Conservation (phyloP, 2,329 filamentous ascomycete genomes). For the Ophiostoma quercus region DNA sequence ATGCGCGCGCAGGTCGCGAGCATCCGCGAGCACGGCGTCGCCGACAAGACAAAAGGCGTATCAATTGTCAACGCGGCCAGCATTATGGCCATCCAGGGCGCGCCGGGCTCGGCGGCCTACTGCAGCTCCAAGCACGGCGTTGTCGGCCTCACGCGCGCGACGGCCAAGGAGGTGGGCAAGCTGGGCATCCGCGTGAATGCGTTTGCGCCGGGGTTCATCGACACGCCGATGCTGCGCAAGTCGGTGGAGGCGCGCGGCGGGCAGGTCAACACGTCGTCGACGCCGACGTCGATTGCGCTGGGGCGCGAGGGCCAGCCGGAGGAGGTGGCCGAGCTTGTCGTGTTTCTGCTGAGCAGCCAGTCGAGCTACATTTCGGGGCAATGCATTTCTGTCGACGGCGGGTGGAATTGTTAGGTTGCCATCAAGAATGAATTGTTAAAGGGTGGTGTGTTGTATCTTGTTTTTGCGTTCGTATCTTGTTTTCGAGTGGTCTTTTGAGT, state of each 20-base stretch:
- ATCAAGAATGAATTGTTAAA: neutral
- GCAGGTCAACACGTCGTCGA: conserved; percentile 36
- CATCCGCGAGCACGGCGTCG: conserved; percentile 20
- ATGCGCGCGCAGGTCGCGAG: conserved; percentile 35
- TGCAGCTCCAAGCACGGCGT: conserved; percentile 38
- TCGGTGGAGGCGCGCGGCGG: conserved; percentile 19
- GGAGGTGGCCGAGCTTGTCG: conserved; percentile 45
- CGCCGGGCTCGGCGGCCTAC: conserved; percentile 36
- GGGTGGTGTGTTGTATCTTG: neutral
- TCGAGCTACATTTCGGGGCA: conserved; percentile 24
- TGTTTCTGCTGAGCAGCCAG: conserved; percentile 37
- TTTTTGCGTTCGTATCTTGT: neutral
- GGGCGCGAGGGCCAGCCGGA: conserved; percentile 43
- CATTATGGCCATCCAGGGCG: conserved; percentile 31
- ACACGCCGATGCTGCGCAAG: conserved; percentile 24
- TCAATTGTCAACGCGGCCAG: conserved; percentile 27
- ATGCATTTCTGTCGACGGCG: conserved; percentile 24
- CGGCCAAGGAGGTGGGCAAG: conserved; percentile 38
- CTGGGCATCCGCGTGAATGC: conserved; percentile 43
- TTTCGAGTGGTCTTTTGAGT: neutral
- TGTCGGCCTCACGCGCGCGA: conserved; percentile 36
- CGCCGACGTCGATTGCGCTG: conserved; percentile 24
- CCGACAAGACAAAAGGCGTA: conserved; percentile 11
- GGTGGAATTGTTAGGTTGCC: conserved; percentile 22
- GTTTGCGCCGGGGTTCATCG: conserved; percentile 23